Base-by-base conservation (phyloP, 768 basidiomycete genomes). In the Leucocoprinus sp. region DNA sequence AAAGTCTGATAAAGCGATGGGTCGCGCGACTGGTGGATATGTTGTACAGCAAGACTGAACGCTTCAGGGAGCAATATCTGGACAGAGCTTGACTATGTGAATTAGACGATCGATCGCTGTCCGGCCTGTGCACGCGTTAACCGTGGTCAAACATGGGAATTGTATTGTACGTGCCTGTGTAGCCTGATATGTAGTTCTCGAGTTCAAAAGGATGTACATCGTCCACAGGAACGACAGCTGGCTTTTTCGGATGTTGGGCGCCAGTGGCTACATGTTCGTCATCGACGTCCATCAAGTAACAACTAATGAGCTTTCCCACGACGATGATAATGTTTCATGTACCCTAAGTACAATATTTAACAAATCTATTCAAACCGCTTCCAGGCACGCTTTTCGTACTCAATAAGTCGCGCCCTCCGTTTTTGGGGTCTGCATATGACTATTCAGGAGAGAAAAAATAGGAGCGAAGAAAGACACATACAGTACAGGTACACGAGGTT, bases 151-250 rank as follows among this genome's bases (percentile, higher is more conserved):
- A 21, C 41, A 15, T 35, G 15, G 33, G 17, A 36, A 37, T 18
- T 22, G 18, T 42, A 19, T 33, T 18, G 23, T 12, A 47, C 45
- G n/a, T 56, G 86, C 90, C 87, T 51, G 80, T 71, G 65, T 93
- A 93, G 43, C 77, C 75, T 34, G 82, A 68, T 48, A 83, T 79
- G 60, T 89, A 86, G 33, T 76, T 62, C 47, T 93, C 92, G 43
- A 93, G 75, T 57, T 95, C 91, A 57, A 91, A 93, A 3, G 91
- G 88, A 57, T 92, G 89, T 0, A 72, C 72, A 34, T 87, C 85
- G 60, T 91, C 83, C 11, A 92, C 73, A 9, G 66, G 64, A 1
- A 73, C 73, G 17, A 70, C 53, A 23, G 58, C 45, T 31, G 34
- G 50, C 24, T 56, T 61, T 50, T 43, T 64, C 12, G 52, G 42